phyloP scores from a whole-genome alignment of 2,329 filamentous ascomycete genomes.

The Elsinoe arachidis region DNA sequence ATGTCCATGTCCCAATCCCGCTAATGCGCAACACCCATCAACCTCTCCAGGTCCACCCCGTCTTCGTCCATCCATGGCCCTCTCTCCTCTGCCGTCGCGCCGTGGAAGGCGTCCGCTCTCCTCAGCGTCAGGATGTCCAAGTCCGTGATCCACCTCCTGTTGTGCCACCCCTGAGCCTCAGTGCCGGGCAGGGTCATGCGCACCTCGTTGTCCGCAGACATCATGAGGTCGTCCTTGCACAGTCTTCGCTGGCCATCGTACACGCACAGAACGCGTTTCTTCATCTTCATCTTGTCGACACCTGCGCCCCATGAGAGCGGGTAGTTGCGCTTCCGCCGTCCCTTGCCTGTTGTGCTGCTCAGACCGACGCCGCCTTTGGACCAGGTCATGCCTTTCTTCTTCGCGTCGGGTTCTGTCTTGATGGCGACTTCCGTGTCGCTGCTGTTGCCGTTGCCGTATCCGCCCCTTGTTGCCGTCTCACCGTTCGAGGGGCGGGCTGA shows the following conservation, averaged over 20 bases:
- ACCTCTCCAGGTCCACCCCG: slow-evolving; percentile 52
- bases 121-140: slow-evolving; percentile 84
- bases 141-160: slow-evolving; percentile 76
- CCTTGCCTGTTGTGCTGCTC: slow-evolving; percentile 41
- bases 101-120: slow-evolving; percentile 74
- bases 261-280: slow-evolving; percentile 89
- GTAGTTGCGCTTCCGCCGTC: slow-evolving; percentile 88
- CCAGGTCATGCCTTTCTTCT: slow-evolving; percentile 63
- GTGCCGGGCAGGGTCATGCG: slow-evolving; percentile 61
- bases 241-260: slow-evolving; percentile 82
- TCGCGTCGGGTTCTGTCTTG: slow-evolving; percentile 27
- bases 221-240: slow-evolving; percentile 99
- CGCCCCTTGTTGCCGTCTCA: slow-evolving; percentile 26
- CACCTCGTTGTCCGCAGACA: slow-evolving; percentile 89
- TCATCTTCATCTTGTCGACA: slow-evolving; percentile 92
- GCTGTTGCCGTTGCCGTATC: slow-evolving; percentile 34
- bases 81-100: slow-evolving; percentile 76
- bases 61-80: slow-evolving; percentile 74
- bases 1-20: background rate
- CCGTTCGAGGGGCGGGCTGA: slow-evolving; percentile 43
- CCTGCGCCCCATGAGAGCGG: slow-evolving; percentile 90
- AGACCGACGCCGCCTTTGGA: slow-evolving; percentile 63
- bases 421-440: slow-evolving; percentile 21
- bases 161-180: slow-evolving; percentile 48
- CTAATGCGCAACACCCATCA: slow-evolving; percentile 35